Evolutionary conservation across 805 yeast species (phyloP).

Genomic region (Myxozyma sirexii): DNA sequence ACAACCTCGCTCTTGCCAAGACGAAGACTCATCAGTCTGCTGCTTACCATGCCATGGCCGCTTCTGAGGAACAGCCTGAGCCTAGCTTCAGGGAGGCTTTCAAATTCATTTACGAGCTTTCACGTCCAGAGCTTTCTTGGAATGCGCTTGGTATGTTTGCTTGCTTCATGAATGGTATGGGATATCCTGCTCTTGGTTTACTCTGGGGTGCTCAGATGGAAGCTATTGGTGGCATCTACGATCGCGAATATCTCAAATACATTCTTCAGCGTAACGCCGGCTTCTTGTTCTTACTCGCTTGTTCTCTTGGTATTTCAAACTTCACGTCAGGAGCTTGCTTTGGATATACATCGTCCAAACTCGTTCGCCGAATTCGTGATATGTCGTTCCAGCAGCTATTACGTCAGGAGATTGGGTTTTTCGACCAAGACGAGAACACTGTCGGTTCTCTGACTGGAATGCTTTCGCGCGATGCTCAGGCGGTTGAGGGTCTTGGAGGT

Average conservation of each 20-base stretch:
- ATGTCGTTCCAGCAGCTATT: slow-evolving; percentile 36
- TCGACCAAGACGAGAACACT: slow-evolving; percentile 38
- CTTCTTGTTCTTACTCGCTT: slow-evolving; percentile 27
- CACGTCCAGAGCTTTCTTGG: slow-evolving; percentile 27
- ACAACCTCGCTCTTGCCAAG: slow-evolving; percentile 16
- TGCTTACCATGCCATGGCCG: neutral
- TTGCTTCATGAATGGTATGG: slow-evolving; percentile 30
- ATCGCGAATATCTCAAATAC: slow-evolving; percentile 11
- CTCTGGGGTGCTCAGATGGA: slow-evolving; percentile 26
- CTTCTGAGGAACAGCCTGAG: slow-evolving; percentile 3
- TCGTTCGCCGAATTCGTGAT: slow-evolving; percentile 37
- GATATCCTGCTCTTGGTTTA: slow-evolving; percentile 30
- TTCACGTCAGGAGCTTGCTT: slow-evolving; percentile 22
- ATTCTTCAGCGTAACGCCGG: slow-evolving; percentile 31
- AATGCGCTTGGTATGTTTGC: slow-evolving; percentile 26
- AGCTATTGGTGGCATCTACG: slow-evolving; percentile 16
- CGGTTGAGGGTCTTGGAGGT: slow-evolving; percentile 41
- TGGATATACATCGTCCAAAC: slow-evolving; percentile 32
- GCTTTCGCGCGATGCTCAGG: slow-evolving; percentile 39
- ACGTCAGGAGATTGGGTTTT: slow-evolving; percentile 39
- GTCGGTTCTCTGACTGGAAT: slow-evolving; percentile 38
- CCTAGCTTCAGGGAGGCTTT: slow-evolving; percentile 23
- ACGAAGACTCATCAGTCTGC: slow-evolving; percentile 9
- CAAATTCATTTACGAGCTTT: slow-evolving; percentile 24
- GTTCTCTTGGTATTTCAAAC: slow-evolving; percentile 29